These are phyloP conservation scores for Phytophthora uliginosa DNA, from an alignment of 352 stramenopile species.

Conservation along the genomic window DNA sequence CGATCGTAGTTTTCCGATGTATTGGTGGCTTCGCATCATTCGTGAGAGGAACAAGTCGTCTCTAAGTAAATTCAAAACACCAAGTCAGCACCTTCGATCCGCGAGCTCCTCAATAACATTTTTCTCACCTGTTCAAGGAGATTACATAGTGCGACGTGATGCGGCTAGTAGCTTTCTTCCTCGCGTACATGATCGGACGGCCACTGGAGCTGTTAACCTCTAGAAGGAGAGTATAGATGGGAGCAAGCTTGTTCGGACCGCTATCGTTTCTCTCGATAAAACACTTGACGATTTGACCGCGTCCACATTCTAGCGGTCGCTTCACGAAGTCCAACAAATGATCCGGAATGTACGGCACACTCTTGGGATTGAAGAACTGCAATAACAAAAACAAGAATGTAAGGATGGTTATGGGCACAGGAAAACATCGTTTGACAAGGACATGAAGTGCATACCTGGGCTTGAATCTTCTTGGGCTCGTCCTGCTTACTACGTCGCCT, in stretches of 20 bases:
- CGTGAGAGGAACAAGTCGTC: slow-evolving; percentile 86
- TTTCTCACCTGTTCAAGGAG: slow-evolving; percentile 75
- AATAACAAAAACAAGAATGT: neutral
- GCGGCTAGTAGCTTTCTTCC: slow-evolving; percentile 78
- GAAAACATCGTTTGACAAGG: neutral
- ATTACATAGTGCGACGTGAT: slow-evolving; percentile 92
- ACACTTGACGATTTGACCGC: slow-evolving; percentile 87
- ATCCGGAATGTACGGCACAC: slow-evolving; percentile 83
- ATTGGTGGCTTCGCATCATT: slow-evolving; percentile 87
- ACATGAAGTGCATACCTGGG: slow-evolving; percentile 43
- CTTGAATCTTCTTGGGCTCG: slow-evolving; percentile 75
- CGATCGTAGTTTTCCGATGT: slow-evolving; percentile 88
- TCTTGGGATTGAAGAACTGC: slow-evolving; percentile 88
- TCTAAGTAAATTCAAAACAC: slow-evolving; percentile 24
- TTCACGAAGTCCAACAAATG: slow-evolving; percentile 88
- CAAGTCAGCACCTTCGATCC: neutral
- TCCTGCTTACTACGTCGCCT: slow-evolving; percentile 68
- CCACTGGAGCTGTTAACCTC: slow-evolving; percentile 91
- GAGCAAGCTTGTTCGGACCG: slow-evolving; percentile 81
- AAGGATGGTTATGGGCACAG: neutral
- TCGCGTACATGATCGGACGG: slow-evolving; percentile 84
- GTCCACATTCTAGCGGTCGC: slow-evolving; percentile 77
- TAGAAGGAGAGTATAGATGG: slow-evolving; percentile 85
- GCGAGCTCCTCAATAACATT: neutral
- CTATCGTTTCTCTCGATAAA: slow-evolving; percentile 91